A percentile compares a stretch with the other conserved stretches of the same genome.
Evolutionary conservation across 345 rosid genomes (phyloP).

Genomic region (Aquilaria yunnanensis): DNA sequence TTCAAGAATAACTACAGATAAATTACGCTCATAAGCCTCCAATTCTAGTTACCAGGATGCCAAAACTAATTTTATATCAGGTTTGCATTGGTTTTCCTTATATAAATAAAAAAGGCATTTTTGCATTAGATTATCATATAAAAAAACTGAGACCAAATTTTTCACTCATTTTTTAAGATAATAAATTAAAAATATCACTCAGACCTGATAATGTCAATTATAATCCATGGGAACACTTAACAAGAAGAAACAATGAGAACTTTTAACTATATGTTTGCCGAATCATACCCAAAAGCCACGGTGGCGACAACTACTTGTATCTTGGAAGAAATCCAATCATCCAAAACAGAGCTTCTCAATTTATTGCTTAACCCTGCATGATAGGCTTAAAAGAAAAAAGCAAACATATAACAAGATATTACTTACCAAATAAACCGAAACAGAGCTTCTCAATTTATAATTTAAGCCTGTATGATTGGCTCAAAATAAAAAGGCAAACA

Average conservation of each 20-base stretch:
- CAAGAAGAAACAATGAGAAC: background rate
- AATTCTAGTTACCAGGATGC: background rate
- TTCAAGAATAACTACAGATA: constrained; percentile 1
- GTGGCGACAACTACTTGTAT: constrained; percentile 96
- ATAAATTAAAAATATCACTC: too few species aligned
- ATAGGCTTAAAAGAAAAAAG: constrained; percentile 54
- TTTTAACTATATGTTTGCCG: background rate
- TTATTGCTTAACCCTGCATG: constrained; percentile 90
- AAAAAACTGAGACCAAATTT: background rate
- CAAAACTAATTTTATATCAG: constrained; percentile 1
- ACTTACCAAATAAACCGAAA: constrained; percentile 50
- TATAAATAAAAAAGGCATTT: background rate
- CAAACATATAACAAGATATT: background rate
- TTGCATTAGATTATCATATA: background rate
- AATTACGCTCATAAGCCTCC: background rate
- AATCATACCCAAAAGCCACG: constrained; percentile 90
- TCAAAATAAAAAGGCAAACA: constrained; percentile 26
- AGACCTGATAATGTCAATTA: background rate
- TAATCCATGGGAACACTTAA: background rate
- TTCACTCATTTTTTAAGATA: background rate
- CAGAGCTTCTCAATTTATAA: constrained; percentile 65
- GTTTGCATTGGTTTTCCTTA: background rate
- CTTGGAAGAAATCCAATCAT: constrained; percentile 89
- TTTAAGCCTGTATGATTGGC: constrained; percentile 93
- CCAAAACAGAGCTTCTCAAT: constrained; percentile 73